phyloP scores from a whole-genome alignment of 2,329 filamentous ascomycete species.

The Botrytis pseudocinerea region DNA sequence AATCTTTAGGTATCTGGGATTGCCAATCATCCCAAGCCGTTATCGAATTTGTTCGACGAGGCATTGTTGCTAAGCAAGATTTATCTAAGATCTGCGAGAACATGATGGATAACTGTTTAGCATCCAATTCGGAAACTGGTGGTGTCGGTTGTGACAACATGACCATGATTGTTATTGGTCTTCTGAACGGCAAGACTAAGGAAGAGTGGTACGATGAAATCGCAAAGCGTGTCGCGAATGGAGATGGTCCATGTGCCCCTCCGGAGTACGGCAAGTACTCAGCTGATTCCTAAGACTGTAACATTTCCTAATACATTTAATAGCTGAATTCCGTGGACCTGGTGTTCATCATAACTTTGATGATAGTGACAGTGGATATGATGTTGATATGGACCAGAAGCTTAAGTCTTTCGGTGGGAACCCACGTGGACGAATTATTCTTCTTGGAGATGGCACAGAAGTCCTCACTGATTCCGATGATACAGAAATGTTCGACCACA shows the following conservation, averaged over 20 bases:
- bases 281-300: constrained; percentile 24
- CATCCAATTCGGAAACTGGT: constrained; percentile 95
- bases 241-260: constrained; percentile 96
- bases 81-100: constrained; percentile 96
- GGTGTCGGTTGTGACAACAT: constrained; percentile 99
- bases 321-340: constrained; percentile 83
- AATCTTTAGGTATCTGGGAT: constrained; percentile 86
- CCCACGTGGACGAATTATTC: constrained; percentile 80
- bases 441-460: constrained; percentile 93
- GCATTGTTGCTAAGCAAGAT: constrained; percentile 94
- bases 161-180: constrained; percentile 91
- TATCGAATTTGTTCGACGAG: constrained; percentile 92
- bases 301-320: constrained; percentile 36
- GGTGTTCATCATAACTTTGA: constrained; percentile 81
- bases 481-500: constrained; percentile 89
- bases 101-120: constrained; percentile 99
- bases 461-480: constrained; percentile 86
- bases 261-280: constrained; percentile 86
- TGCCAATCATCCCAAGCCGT: constrained; percentile 98
- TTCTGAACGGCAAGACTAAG: constrained; percentile 88
- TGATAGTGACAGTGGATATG: constrained; percentile 75
- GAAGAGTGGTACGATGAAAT: constrained; percentile 99
- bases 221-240: constrained; percentile 88
- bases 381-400: constrained; percentile 69
- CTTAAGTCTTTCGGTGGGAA: constrained; percentile 67